Base-by-base conservation (phyloP, 2,329 filamentous ascomycete species). In the Neonectria coccinea region DNA sequence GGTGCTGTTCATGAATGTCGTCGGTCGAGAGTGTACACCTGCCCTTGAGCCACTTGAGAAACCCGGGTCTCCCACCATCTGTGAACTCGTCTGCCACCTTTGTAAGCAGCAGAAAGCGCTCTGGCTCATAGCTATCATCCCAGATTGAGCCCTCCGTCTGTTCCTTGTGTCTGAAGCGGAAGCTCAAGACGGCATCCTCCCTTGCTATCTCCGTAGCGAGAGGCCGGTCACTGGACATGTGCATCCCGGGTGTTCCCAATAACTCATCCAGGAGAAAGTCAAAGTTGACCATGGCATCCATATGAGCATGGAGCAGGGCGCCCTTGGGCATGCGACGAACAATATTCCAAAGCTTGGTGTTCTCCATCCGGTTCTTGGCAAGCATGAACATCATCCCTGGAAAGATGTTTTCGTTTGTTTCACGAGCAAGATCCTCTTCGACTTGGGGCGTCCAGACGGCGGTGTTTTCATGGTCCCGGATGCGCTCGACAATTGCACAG, bases 361-460 rank as follows among this genome's bases (percentile, higher is more conserved):
- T 84, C 79, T 97, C 93, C 88, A 97, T 97, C 41, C 89, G 88
- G n/a, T 89, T 87, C 78, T 94, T 95, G 71, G 93, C 93, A 39
- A 95, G 85, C 39, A 88, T 90, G 79, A 97, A 97, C 92, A 97
- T 96, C 91, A 97, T 97, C 11, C 94, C 94, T 0, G 93, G 93
- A 75, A 92, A 93, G 55, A 95, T 82, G 70, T 89, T 88, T 65
- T 88, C 85, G 71, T 88, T 78, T n/a, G 79, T 82, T 60, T 88
- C 81, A 67, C 87, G 85, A 4, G 90, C 89, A 3, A 93, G 81
- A 48, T 84, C 84, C 74, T 94, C 89, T 72, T 95, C 91, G 54
- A 91, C 87, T 50, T 88, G 86, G 33, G 87, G 83, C 10, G 90
- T 93, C 94, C 94, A 97, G 64, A 95, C 82, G 3, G 88, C 90